Conservation (phyloP, 495 filamentous ascomycete species). For the Neurospora terricola region DNA sequence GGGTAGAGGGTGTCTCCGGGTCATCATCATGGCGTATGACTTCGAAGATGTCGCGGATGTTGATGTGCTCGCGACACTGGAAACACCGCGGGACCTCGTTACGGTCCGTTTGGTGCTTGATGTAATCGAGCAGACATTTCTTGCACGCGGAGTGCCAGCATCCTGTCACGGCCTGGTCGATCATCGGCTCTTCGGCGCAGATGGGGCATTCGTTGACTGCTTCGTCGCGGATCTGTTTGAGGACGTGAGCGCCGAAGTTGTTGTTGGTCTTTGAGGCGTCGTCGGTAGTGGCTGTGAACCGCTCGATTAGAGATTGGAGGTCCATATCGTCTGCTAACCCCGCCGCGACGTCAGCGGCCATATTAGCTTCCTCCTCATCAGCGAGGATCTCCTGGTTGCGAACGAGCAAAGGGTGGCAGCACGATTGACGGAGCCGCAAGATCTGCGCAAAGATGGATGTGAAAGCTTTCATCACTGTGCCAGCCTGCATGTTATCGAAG, state of each 20-base stretch:
- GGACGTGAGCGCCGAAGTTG: slow-evolving; percentile 74
- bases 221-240: slow-evolving; percentile 85
- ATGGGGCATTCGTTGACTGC: slow-evolving; percentile 85
- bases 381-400: slow-evolving; percentile 74
- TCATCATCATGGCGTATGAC: slow-evolving; percentile 53
- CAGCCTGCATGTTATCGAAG: slow-evolving; percentile 74
- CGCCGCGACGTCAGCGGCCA: slow-evolving; percentile 65
- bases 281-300: slow-evolving; percentile 63
- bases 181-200: slow-evolving; percentile 90
- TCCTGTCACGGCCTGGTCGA: slow-evolving; percentile 82
- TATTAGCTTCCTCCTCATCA: slow-evolving; percentile 79
- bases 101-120: slow-evolving; percentile 72
- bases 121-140: slow-evolving; percentile 76
- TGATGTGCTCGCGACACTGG: slow-evolving; percentile 77
- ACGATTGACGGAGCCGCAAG: slow-evolving; percentile 84
- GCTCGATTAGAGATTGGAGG: slow-evolving; percentile 69
- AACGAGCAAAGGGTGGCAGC: slow-evolving; percentile 84
- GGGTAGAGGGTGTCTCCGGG: slow-evolving; percentile 20
- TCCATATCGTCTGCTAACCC: slow-evolving; percentile 96
- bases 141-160: slow-evolving; percentile 98
- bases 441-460: slow-evolving; percentile 97
- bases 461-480: slow-evolving; percentile 86
- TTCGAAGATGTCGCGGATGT: slow-evolving; percentile 78
- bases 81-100: slow-evolving; percentile 71
- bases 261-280: slow-evolving; percentile 50